Base-by-base conservation (phyloP, 2,329 filamentous ascomycete species). In the Microsporum audouinii region DNA sequence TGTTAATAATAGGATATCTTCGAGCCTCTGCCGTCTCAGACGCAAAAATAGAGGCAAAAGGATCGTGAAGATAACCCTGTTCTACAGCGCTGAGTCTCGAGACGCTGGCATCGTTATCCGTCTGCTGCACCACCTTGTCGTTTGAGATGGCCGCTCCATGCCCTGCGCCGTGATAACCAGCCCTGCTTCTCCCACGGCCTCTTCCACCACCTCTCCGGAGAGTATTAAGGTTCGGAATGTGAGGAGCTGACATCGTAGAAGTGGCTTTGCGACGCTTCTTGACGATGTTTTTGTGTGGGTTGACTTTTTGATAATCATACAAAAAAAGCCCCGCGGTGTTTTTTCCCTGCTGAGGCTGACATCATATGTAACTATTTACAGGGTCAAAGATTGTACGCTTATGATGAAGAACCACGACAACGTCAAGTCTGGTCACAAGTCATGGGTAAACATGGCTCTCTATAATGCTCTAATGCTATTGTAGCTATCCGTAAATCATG, bases 1-100 rank as follows among this genome's bases (percentile, higher is more conserved):
- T 80, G 71, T 99, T 97, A 70, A 99, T 96, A 64, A 99, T 89
- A 58, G 94, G 94, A 65, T 95, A 80, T 62, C 92, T 81, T 65
- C 88, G 82, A 10, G 83, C 63, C 78, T 49, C 71, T 33, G 68
- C 64, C 2, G 66, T 70, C 5, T 67, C 70, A 61, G 81, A 77
- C 1, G 88, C 85, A 71, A 96, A 90, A 60, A 80, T 80, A 59
- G 77, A 77, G 1, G 91, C 90, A 75, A 88, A 97, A 0, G 82
- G 82, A 70, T 99, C 94, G 1, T 88, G 76, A 1, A 99, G 78
- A 71, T 97, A 97, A 36, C 90, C 91, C 58, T 90, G 72, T 61
- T 88, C 83, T 14, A 97, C 90, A 10, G 92, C 92, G 72, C 91
- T 97, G 73, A 95, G 78, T 39, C 94, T 84, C 34, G 91, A 96